Conservation (phyloP, 2,329 filamentous ascomycete species). For the Fusarium clavum region DNA sequence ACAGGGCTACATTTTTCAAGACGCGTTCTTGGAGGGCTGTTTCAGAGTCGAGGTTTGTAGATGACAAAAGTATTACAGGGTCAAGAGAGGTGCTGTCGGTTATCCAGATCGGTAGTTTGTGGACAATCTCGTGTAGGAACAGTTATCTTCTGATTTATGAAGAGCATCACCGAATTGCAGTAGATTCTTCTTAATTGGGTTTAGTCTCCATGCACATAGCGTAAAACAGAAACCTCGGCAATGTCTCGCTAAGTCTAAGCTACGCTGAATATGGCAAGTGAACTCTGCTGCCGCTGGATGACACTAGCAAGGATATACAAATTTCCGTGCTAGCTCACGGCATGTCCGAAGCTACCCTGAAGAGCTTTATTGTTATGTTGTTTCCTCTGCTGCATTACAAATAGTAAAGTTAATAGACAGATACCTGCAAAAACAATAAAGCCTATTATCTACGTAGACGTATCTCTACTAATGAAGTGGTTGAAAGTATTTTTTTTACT, state of each 20-base stretch:
- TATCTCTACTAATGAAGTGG: fast-evolving
- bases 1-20: neutral
- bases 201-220: neutral
- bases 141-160: neutral
- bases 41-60: neutral
- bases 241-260: neutral
- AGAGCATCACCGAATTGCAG: neutral
- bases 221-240: neutral
- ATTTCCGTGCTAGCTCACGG: neutral
- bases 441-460: fast-evolving
- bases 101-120: neutral
- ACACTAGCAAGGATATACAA: neutral
- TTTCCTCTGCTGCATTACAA: neutral
- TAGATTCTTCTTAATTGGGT: neutral
- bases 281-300: too few species aligned
- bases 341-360: neutral
- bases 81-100: neutral
- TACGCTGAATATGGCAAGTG: neutral
- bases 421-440: neutral
- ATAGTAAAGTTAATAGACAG: neutral
- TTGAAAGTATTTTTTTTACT: too few species aligned
- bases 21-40: neutral
- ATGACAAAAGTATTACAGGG: too few species aligned
- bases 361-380: neutral
- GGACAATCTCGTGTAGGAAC: neutral